Conservation (phyloP, 257 asterid genomes). For the Cordia subcordata region DNA sequence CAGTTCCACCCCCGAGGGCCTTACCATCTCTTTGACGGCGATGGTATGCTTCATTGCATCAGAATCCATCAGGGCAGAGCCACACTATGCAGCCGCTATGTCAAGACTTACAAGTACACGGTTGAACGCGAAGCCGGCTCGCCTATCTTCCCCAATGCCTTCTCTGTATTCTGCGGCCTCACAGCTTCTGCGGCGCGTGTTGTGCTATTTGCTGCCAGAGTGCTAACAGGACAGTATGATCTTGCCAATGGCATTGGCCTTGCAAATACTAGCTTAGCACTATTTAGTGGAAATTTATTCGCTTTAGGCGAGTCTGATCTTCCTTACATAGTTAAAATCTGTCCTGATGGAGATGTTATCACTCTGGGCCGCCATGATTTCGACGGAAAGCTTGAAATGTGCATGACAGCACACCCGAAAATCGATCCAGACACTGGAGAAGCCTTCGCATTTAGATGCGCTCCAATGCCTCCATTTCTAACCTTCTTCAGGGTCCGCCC, state of each 20-base stretch:
- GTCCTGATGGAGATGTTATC: slow-evolving; percentile 44
- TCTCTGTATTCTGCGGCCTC: slow-evolving; percentile 60
- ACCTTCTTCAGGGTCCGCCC: slow-evolving; percentile 43
- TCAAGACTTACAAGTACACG: slow-evolving; percentile 52
- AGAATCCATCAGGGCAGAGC: slow-evolving; percentile 44
- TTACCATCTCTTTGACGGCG: slow-evolving; percentile 70
- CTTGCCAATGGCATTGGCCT: slow-evolving; percentile 48
- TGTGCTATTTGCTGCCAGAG: slow-evolving; percentile 42
- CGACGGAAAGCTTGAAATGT: slow-evolving; percentile 36
- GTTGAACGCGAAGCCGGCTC: slow-evolving; percentile 39
- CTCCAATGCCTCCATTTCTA: slow-evolving; percentile 64
- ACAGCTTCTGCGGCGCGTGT: slow-evolving; percentile 56
- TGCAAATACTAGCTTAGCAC: slow-evolving; percentile 69
- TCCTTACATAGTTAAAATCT: slow-evolving; percentile 46
- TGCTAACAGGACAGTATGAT: slow-evolving; percentile 45
- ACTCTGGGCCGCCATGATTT: slow-evolving; percentile 69
- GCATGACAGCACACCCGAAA: slow-evolving; percentile 92
- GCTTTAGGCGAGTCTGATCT: slow-evolving; percentile 80
- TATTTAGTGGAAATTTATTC: slow-evolving; percentile 47
- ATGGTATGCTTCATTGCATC: slow-evolving; percentile 68
- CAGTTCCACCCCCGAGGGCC: slow-evolving; percentile 67
- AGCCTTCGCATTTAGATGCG: slow-evolving; percentile 67
- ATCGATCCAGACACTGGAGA: slow-evolving; percentile 52
- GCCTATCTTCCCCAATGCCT: slow-evolving; percentile 49
- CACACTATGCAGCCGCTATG: slow-evolving; percentile 66